Evolutionary conservation across 2,329 filamentous ascomycete genomes (phyloP).

Genomic region (Diaporthe humulicola): DNA sequence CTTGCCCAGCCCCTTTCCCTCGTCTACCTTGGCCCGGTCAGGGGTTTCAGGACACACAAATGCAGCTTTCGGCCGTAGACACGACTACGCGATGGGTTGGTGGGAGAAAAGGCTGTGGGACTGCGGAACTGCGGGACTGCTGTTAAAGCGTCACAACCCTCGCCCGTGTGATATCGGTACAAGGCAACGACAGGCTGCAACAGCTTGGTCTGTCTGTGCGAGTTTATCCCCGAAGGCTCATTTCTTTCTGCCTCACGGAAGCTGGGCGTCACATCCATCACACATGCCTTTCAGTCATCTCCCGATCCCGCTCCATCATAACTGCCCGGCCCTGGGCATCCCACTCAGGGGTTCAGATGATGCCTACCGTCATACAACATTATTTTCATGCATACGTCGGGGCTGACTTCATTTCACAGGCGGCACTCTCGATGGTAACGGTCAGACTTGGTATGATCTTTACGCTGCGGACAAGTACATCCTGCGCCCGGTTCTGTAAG

Average conservation of each 20-base stretch:
- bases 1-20: neutral
- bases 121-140: neutral
- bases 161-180: neutral
- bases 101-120: neutral
- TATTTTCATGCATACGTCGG: conserved; percentile 24
- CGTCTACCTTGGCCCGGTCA: neutral
- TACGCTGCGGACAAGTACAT: conserved; percentile 70
- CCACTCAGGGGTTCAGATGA: neutral
- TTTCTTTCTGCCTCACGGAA: conserved; percentile 6
- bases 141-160: conserved; percentile 6
- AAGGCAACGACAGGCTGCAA: conserved; percentile 1
- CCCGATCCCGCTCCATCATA: neutral
- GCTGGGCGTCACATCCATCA: conserved; percentile 18
- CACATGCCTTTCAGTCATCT: conserved; percentile 4
- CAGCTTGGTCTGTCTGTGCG: neutral
- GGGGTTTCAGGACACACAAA: neutral
- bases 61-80: conserved; percentile 28
- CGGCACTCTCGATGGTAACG: conserved; percentile 69
- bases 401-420: conserved; percentile 42
- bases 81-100: neutral
- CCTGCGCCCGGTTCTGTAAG: conserved; percentile 67
- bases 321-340: neutral
- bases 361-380: conserved; percentile 11
- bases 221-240: neutral
- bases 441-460: conserved; percentile 74